Conservation (phyloP, 495 filamentous ascomycete genomes). For the Xylaria telfairii region DNA sequence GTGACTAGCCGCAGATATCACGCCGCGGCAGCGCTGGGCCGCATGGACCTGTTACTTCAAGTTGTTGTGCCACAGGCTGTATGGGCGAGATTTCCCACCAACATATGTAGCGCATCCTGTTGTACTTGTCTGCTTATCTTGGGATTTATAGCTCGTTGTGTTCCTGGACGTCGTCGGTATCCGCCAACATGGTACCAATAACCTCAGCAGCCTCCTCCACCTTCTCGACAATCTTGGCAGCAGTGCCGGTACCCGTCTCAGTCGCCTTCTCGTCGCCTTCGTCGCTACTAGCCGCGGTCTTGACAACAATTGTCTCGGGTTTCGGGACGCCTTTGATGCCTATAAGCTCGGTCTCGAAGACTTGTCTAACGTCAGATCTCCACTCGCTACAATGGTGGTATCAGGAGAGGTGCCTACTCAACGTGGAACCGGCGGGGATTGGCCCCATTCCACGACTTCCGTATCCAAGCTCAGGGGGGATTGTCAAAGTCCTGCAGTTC, state of each 20-base stretch:
- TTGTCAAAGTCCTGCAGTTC: constrained; percentile 70
- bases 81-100: neutral
- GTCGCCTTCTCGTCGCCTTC: constrained; percentile 38
- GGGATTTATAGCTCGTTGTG: constrained; percentile 57
- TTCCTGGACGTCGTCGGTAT: constrained; percentile 58
- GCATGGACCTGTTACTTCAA: neutral
- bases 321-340: constrained; percentile 79
- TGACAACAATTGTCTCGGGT: constrained; percentile 56
- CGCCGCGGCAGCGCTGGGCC: neutral
- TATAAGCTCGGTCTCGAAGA: constrained; percentile 94
- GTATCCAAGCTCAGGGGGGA: constrained; percentile 87
- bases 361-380: constrained; percentile 41
- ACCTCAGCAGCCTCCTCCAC: constrained; percentile 53
- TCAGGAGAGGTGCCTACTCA: constrained; percentile 57
- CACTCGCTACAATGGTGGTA: neutral
- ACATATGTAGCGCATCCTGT: neutral
- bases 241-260: constrained; percentile 39
- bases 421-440: constrained; percentile 77
- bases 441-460: constrained; percentile 75
- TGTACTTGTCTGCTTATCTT: neutral
- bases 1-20: neutral
- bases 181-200: constrained; percentile 50
- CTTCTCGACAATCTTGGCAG: constrained; percentile 51
- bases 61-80: neutral
- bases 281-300: constrained; percentile 41